Base-by-base conservation (phyloP, 2,329 filamentous ascomycete species). In the Verticillium albo-atrum region DNA sequence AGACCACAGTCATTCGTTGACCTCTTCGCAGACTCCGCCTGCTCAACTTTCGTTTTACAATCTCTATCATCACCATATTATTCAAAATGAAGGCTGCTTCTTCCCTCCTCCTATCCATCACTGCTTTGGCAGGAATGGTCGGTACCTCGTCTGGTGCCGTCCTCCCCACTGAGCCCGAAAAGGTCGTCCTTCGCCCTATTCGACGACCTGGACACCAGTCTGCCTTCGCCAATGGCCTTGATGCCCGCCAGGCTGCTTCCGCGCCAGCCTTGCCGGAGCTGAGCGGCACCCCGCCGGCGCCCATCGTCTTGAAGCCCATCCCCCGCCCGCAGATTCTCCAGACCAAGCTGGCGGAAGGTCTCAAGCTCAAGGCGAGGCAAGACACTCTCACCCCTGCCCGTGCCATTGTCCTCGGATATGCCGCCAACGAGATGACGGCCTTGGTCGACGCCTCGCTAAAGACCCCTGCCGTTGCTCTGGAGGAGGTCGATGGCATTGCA, bases 391-490 rank as follows among this genome's bases (percentile, higher is more conserved):
- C 54, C 15, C 54, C 54, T 6, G 32, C 54, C 54, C 37, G 35
- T 25, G 54, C 28, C 14, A 30, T 56, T 15, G 10, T 56, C 54
- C 54, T 56, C 6, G 54, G 54, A 26, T 56, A 56, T 47, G 54
- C 34, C 35, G 54, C 34, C 35, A 27, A 27, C 25, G 54, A 56
- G 6, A 56, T 56, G 54, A 56, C 54, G 34, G 54, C 54, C 14
- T 12, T 56, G 14, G 54, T 56, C 35, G 54, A 56, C 34, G 35
- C 35, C 32, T 34, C 54, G 5, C 23, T 56, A 15, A 56, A 56
- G 35, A 34, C 32, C 34, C 61, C 61, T 7, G 61, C 61, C 57
- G 61, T 55, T 20, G 53, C 26, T 35, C 61, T 32, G 35, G 51
- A 58, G 60, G 54, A 56, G 15, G 34, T 56, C n/a, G 54, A 42